A percentile compares a stretch with the other conserved stretches of the same genome.
These are phyloP conservation scores for Balakata baccata DNA, from an alignment of 345 rosid species.

Conservation along the genomic window DNA sequence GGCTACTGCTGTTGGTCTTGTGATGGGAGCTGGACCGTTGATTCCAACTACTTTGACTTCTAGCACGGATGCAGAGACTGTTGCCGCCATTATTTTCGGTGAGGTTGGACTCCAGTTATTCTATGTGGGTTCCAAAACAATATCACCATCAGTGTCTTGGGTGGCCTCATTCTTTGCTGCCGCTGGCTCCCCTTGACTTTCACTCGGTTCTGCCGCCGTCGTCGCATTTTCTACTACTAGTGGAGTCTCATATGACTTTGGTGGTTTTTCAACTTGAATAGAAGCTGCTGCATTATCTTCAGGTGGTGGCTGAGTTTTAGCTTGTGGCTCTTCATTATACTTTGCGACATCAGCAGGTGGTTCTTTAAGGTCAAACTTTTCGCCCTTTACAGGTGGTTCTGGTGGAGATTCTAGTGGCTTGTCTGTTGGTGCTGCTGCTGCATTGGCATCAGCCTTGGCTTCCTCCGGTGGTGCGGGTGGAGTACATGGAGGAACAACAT, in stretches of 20 bases:
- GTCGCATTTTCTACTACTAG: constrained; percentile 4
- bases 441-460: constrained; percentile 17
- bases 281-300: constrained; percentile 28
- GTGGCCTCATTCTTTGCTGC: background rate
- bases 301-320: constrained; percentile 13
- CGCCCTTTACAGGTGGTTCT: background rate
- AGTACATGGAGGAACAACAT: constrained; percentile 23
- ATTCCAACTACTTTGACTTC: constrained; percentile 39
- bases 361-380: constrained; percentile 3
- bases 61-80: constrained; percentile 43
- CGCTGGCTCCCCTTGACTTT: constrained; percentile 19
- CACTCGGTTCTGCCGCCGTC: constrained; percentile 9
- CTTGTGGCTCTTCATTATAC: constrained; percentile 11
- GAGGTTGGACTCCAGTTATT: constrained; percentile 28
- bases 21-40: constrained; percentile 46
- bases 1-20: constrained; percentile 37
- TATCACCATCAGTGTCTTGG: constrained; percentile 25
- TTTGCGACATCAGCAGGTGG: background rate
- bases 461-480: constrained; percentile 36
- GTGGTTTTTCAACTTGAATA: constrained; percentile 25
- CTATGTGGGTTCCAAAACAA: constrained; percentile 24
- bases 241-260: constrained; percentile 15
- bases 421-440: constrained; percentile 16
- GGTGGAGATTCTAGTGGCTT: constrained; percentile 16
- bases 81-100: constrained; percentile 43